A percentile compares a stretch with the other conserved stretches of the same genome.
phyloP scores from a whole-genome alignment of 352 stramenopile genomes.

The Aphanomyces euteiches region DNA sequence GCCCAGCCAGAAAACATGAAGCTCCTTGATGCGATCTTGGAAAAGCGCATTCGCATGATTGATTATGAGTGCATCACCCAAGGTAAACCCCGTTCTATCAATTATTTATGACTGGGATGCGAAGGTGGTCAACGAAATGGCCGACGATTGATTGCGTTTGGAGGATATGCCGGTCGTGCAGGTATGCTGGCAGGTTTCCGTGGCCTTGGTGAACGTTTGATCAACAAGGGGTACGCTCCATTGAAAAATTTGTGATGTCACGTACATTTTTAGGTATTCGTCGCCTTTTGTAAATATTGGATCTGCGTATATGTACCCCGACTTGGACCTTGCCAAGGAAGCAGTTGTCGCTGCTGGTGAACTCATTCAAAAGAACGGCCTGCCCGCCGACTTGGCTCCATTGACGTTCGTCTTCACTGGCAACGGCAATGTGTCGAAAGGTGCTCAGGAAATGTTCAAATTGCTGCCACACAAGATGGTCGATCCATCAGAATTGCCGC shows the following conservation, averaged over 20 bases:
- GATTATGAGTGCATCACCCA: slow-evolving; percentile 96
- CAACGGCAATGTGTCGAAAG: slow-evolving; percentile 92
- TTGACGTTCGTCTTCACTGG: slow-evolving; percentile 93
- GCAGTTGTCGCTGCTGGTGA: slow-evolving; percentile 76
- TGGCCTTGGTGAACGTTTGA: slow-evolving; percentile 89
- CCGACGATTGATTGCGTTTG: slow-evolving; percentile 91
- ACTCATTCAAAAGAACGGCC: slow-evolving; percentile 72
- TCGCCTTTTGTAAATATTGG: slow-evolving; percentile 94
- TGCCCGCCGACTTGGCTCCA: slow-evolving; percentile 69
- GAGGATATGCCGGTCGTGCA: slow-evolving; percentile 90
- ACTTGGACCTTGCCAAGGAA: slow-evolving; percentile 86
- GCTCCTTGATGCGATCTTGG: slow-evolving; percentile 88
- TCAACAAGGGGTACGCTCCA: slow-evolving; percentile 76
- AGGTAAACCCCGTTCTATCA: background rate
- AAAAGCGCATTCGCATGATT: slow-evolving; percentile 91
- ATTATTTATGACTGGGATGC: background rate
- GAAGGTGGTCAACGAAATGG: slow-evolving; percentile 57
- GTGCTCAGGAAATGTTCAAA: slow-evolving; percentile 92
- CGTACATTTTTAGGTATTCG: slow-evolving; percentile 38
- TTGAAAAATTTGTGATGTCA: background rate
- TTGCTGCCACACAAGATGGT: slow-evolving; percentile 94
- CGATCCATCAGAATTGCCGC: slow-evolving; percentile 73
- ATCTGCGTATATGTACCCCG: slow-evolving; percentile 92
- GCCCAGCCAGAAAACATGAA: slow-evolving; percentile 95
- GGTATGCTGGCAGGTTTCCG: slow-evolving; percentile 94